Conservation (phyloP, 1,139 yeast species). For the Protomyces pachydermus region DNA sequence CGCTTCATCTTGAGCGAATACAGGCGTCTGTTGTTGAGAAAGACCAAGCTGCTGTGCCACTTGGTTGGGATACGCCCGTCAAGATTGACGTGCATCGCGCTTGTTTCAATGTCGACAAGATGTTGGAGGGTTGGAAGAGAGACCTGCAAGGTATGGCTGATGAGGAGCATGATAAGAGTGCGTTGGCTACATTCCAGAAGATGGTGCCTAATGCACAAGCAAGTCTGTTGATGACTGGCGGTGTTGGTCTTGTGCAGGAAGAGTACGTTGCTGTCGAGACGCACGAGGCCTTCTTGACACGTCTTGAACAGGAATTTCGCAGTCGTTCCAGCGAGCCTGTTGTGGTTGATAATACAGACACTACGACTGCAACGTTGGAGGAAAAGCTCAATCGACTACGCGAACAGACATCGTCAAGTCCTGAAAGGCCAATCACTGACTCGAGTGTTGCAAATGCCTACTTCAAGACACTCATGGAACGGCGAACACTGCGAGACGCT, state of each 20-base stretch:
- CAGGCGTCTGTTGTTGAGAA: conserved; percentile 38
- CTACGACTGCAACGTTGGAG: background rate
- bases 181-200: background rate
- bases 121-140: conserved; percentile 31
- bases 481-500: background rate
- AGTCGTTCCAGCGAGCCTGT: background rate
- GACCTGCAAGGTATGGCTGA: conserved; percentile 12
- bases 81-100: conserved; percentile 39
- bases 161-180: background rate
- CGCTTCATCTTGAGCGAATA: conserved; percentile 25
- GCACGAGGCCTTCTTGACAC: background rate
- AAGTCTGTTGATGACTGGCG: background rate
- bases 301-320: background rate
- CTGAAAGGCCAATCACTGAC: background rate
- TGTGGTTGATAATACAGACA: background rate
- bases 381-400: background rate
- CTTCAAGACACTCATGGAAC: background rate
- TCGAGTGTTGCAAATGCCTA: background rate
- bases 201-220: background rate
- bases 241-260: background rate
- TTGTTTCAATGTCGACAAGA: conserved; percentile 34
- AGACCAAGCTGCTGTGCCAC: conserved; percentile 45
- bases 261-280: background rate
- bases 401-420: background rate
- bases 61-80: conserved; percentile 43